Evolutionary conservation across 352 stramenopile genomes (phyloP), one percentile per base, ranked within the genome.

Genomic region (Albugo laibachii): DNA sequence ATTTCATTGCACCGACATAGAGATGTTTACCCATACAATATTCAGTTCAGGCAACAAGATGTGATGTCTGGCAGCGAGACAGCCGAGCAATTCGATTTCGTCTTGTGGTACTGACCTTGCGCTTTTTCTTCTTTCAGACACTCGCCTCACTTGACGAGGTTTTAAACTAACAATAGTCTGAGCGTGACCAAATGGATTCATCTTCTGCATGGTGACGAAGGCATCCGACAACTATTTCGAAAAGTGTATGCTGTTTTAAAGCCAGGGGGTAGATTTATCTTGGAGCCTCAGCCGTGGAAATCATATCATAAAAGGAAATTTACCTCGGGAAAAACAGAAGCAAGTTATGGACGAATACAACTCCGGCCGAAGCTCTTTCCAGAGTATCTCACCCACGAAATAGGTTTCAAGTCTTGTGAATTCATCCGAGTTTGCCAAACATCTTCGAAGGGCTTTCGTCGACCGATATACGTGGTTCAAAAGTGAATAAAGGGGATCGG

Each of bases 111-210:
- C 13, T 48, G 49, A 1, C n/a, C 19, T 13, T 48, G 15, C 5
- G 24, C 24, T 31, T 3, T 8, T 31, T 31, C 24, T n/a, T n/a
- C n/a, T n/a, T n/a, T n/a, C n/a, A n/a, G n/a, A n/a, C n/a, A n/a
- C n/a, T n/a, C n/a, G n/a, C n/a, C 38, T 8, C 15, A 19, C 34
- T 6, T 11, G 34, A 36, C 35, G 37, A 53, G 45, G 45, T 59
- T 38, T 51, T 51, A 31, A 10, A 31, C 8, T 31, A 10, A 8
- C 8, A 43, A 14, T 45, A 83, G 79, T 44, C 85, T 94, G 40
- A 92, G 76, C 41, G 75, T 93, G 47, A 86, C 79, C 11, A 94
- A 94, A 61, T 94, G 82, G 82, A 84, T 94, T 36, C 82, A 94
- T 48, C 59, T 94, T 36, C 81, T 88, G 51, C 68, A 84, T 36